phyloP scores from a whole-genome alignment of 2,329 filamentous ascomycete genomes.

The Cryphonectria naterciae region DNA sequence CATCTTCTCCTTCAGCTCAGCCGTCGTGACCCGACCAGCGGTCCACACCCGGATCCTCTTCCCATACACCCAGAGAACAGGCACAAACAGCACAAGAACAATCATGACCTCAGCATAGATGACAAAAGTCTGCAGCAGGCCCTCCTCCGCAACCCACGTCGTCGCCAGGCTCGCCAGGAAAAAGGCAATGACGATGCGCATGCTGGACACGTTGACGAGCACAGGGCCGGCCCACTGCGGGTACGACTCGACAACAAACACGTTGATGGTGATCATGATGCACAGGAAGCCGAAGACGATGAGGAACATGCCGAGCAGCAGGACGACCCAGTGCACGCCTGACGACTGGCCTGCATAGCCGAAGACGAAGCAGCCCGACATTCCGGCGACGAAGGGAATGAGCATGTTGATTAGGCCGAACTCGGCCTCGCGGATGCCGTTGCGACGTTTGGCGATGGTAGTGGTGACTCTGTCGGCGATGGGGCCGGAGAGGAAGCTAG shows the following conservation, averaged over 20 bases:
- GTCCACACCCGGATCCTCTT: constrained; percentile 37
- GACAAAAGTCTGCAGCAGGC: constrained; percentile 36
- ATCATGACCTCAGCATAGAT: constrained; percentile 40
- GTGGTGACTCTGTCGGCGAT: constrained; percentile 38
- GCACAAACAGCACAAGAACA: constrained; percentile 37
- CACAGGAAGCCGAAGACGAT: constrained; percentile 38
- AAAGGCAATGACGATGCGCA: constrained; percentile 38
- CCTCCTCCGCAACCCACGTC: constrained; percentile 35
- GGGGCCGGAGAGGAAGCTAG: constrained; percentile 35
- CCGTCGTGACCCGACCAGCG: constrained; percentile 34
- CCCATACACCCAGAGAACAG: constrained; percentile 36
- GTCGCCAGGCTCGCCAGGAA: constrained; percentile 37
- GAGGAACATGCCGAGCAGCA: constrained; percentile 36
- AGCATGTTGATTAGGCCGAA: constrained; percentile 39
- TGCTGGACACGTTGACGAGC: constrained; percentile 40
- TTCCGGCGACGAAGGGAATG: constrained; percentile 36
- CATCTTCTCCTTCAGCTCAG: not conserved
- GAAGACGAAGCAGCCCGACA: constrained; percentile 39
- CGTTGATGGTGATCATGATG: constrained; percentile 36
- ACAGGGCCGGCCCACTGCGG: constrained; percentile 40
- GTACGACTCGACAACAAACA: constrained; percentile 41
- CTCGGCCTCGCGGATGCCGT: constrained; percentile 39
- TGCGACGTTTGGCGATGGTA: constrained; percentile 35
- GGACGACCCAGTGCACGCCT: constrained; percentile 35
- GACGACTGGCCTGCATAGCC: constrained; percentile 35